These are phyloP conservation scores for Hypoxylon crocopeplum DNA, from an alignment of 495 filamentous ascomycete genomes.

Conservation along the genomic window DNA sequence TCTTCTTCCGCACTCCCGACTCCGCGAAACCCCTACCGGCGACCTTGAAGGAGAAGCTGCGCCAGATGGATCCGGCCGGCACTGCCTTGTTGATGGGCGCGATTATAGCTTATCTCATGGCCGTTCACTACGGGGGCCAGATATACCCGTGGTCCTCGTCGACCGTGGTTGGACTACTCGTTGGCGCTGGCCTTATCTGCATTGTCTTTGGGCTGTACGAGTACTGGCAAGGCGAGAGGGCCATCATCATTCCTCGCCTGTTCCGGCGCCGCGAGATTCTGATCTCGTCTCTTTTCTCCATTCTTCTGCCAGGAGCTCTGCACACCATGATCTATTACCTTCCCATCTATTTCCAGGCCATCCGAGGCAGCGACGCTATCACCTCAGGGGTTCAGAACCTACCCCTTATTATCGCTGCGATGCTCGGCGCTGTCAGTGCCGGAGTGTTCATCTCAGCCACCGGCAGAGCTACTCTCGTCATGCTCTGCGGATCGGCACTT, in stretches of 20 bases:
- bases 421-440: no score
- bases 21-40: no score
- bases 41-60: conserved; percentile 40
- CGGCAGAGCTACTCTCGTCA: no score
- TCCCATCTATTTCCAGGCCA: conserved; percentile 68
- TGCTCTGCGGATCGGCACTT: no score
- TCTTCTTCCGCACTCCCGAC: conserved; percentile 58
- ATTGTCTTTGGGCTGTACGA: conserved; percentile 42
- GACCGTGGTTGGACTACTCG: conserved; percentile 54
- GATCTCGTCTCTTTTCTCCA: no score
- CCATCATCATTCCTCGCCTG: conserved; percentile 55
- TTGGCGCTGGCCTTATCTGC: conserved; percentile 44
- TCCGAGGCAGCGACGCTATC: conserved; percentile 53
- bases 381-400: conserved; percentile 60
- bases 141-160: conserved; percentile 51
- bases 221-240: conserved; percentile 47
- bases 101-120: conserved; percentile 52
- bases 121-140: conserved; percentile 57
- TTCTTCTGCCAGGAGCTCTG: no score
- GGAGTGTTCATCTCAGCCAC: no score
- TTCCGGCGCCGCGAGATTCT: conserved; percentile 45
- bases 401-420: conserved; percentile 52
- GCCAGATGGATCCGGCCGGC: conserved; percentile 18
- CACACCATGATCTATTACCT: conserved; percentile 60
- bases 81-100: conserved; percentile 39